Conservation (phyloP, 2,329 filamentous ascomycete species). For the Coniochaeta sp. region DNA sequence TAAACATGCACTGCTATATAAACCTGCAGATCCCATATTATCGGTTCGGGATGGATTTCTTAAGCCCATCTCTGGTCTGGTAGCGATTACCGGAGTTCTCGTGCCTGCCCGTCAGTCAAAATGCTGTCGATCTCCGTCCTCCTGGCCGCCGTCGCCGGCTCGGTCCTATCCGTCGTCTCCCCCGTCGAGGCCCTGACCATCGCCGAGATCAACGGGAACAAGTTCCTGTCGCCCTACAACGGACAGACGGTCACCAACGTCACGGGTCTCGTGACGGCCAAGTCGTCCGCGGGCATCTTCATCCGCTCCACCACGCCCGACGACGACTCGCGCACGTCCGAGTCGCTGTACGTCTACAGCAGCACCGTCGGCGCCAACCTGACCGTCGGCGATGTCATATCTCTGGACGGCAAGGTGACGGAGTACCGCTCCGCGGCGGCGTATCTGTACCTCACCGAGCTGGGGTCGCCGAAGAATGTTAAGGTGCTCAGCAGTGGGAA, state of each 20-base stretch:
- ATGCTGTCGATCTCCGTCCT: neutral
- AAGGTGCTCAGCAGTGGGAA: conserved; percentile 46
- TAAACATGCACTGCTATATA: neutral
- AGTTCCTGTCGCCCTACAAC: conserved; percentile 54
- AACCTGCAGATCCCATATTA: neutral
- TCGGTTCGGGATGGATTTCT: neutral
- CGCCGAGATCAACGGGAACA: conserved; percentile 59
- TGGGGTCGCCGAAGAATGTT: conserved; percentile 48
- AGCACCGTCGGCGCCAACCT: conserved; percentile 41
- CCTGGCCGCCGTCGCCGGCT: conserved; percentile 1
- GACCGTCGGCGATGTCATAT: conserved; percentile 56
- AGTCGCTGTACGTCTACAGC: conserved; percentile 60
- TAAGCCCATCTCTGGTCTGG: neutral
- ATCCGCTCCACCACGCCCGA: conserved; percentile 54
- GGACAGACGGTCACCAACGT: conserved; percentile 51
- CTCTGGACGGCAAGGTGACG: conserved; percentile 50
- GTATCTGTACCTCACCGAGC: conserved; percentile 59
- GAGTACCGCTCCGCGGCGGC: conserved; percentile 48
- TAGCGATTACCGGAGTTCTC: neutral
- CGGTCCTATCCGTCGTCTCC: conserved; percentile 13
- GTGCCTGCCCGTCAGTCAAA: neutral
- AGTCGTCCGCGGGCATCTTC: conserved; percentile 55
- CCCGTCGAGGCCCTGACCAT: conserved; percentile 37
- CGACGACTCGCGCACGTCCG: conserved; percentile 49
- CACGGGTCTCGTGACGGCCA: conserved; percentile 58